phyloP scores from a whole-genome alignment of 139 green algal genomes.

The Asterochloris erici region DNA sequence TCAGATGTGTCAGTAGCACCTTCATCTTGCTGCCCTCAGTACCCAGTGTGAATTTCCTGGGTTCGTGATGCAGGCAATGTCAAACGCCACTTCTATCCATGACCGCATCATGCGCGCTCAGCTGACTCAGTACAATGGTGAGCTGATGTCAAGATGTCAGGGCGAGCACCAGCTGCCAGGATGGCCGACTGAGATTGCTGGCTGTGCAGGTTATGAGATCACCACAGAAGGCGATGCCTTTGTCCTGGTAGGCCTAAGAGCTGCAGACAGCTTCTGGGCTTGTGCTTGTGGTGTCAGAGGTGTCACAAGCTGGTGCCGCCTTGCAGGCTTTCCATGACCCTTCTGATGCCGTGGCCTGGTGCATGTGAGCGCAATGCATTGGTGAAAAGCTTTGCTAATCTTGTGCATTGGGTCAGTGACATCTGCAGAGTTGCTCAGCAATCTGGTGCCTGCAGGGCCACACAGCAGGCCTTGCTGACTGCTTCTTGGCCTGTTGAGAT shows the following conservation, averaged over 20 bases:
- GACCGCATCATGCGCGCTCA: constrained; percentile 25
- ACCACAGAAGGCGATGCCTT: constrained; percentile 32
- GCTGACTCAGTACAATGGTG: constrained; percentile 31
- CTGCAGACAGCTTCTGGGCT: too few species aligned
- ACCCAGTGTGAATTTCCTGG: not conserved
- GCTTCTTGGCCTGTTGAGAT: constrained; percentile 31
- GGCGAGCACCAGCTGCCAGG: too few species aligned
- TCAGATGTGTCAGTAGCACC: too few species aligned
- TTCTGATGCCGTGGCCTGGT: constrained; percentile 31
- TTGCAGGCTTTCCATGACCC: constrained; percentile 37
- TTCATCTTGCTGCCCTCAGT: not conserved
- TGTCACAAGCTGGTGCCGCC: too few species aligned
- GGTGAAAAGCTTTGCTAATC: not conserved
- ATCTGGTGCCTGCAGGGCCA: not conserved
- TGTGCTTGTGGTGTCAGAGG: too few species aligned
- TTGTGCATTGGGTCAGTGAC: not conserved
- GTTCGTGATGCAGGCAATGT: constrained; percentile 29
- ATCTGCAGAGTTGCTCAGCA: too few species aligned
- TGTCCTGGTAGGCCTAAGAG: constrained; percentile 1
- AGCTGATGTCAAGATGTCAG: too few species aligned
- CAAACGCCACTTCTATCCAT: constrained; percentile 34
- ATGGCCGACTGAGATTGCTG: too few species aligned
- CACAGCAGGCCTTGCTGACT: constrained; percentile 25
- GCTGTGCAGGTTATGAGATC: constrained; percentile 37
- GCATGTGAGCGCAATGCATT: constrained; percentile 27